phyloP scores from a whole-genome alignment of 148 eudicot species.

The Amaranthus hypochondriacus region DNA sequence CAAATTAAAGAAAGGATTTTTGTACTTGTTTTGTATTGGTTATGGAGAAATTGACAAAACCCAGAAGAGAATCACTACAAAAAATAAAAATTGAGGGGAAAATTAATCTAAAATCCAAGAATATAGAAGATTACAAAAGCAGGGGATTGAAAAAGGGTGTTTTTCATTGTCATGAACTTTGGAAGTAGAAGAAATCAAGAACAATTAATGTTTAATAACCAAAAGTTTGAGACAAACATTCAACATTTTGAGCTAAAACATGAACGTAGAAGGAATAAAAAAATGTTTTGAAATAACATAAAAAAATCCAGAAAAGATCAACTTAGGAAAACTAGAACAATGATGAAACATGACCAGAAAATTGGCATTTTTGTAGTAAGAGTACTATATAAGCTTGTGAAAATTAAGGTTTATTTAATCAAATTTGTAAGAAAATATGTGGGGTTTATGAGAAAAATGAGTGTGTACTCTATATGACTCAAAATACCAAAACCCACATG shows the following conservation, averaged over 20 bases:
- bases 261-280: background rate
- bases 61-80: constrained; percentile 16
- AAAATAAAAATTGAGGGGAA: constrained; percentile 1
- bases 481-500: constrained; percentile 15
- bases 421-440: background rate
- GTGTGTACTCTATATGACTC: constrained; percentile 20
- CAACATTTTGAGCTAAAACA: constrained; percentile 15
- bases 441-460: constrained; percentile 10
- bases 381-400: constrained; percentile 5
- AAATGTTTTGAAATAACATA: constrained; percentile 14
- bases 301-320: constrained; percentile 7
- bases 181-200: background rate
- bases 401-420: background rate
- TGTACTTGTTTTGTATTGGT: constrained; percentile 12
- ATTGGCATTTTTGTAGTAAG: background rate
- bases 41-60: constrained; percentile 11
- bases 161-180: constrained; percentile 16
- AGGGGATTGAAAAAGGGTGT: constrained; percentile 18
- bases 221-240: constrained; percentile 23
- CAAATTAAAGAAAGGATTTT: constrained; percentile 9
- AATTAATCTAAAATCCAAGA: constrained; percentile 15
- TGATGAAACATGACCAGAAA: constrained; percentile 18
- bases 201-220: background rate
- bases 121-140: constrained; percentile 14
- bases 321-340: constrained; percentile 16